Conservation (phyloP, 495 filamentous ascomycete genomes). For the Tuber magnatum region DNA sequence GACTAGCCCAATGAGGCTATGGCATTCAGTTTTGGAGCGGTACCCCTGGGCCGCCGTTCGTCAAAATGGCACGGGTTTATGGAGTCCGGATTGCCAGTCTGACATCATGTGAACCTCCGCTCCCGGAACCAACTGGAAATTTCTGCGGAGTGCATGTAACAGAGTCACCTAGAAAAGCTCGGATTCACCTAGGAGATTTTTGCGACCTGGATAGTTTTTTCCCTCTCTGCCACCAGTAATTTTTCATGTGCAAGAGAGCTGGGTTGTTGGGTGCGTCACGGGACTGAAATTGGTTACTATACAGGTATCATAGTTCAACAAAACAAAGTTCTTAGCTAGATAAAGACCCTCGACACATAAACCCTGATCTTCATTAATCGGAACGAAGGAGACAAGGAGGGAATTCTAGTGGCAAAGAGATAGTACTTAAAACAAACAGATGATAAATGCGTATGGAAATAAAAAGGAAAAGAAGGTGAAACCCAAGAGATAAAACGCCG, state of each 20-base stretch:
- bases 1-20: not conserved
- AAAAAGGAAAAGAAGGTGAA: not conserved
- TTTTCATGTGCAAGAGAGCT: no score
- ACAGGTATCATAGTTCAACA: not conserved
- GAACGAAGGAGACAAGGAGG: not conserved
- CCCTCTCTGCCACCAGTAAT: not conserved
- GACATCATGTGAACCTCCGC: not conserved
- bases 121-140: not conserved
- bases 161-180: not conserved
- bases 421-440: not conserved
- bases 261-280: not conserved
- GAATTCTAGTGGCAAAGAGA: not conserved
- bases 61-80: not conserved
- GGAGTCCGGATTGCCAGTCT: not conserved
- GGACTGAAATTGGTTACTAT: not conserved
- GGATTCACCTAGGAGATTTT: not conserved
- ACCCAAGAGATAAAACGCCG: slow-evolving; percentile 10
- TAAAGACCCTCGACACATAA: not conserved
- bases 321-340: not conserved
- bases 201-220: not conserved
- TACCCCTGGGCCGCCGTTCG: not conserved
- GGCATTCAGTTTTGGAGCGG: not conserved
- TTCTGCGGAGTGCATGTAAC: not conserved
- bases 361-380: not conserved
- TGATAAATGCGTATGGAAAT: not conserved